These are phyloP conservation scores for Theobroma cacao DNA, from an alignment of 345 rosid species.

Conservation along the genomic window DNA sequence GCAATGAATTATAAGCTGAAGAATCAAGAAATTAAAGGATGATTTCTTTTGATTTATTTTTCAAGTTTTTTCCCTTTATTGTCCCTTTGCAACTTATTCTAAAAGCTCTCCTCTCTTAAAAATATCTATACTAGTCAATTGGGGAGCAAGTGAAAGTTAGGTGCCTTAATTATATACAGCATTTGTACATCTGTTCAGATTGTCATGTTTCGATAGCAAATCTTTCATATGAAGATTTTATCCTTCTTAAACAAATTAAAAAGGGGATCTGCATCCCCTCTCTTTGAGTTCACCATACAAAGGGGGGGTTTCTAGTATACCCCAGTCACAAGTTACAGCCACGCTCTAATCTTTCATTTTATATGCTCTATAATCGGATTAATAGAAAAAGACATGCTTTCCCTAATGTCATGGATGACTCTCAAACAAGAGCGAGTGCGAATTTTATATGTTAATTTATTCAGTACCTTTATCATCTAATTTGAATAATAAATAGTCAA, in stretches of 20 bases:
- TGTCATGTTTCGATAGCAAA: constrained; percentile 31
- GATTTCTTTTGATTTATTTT: neutral
- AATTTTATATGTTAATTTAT: neutral
- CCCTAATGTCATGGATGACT: constrained; percentile 38
- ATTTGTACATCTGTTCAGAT: constrained; percentile 25
- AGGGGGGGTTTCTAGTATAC: neutral
- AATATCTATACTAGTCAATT: neutral
- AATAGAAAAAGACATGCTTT: neutral
- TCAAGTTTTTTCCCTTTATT: neutral
- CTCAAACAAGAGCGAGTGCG: constrained; percentile 11
- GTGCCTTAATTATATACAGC: constrained; percentile 24
- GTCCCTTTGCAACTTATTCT: neutral
- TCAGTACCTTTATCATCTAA: neutral
- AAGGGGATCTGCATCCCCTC: neutral
- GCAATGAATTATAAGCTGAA: no score
- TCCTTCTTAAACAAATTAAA: constrained; percentile 4
- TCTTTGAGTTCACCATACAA: neutral
- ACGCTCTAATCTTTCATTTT: constrained; percentile 7
- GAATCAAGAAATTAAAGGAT: no score
- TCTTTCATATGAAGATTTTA: constrained; percentile 24
- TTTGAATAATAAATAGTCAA: neutral
- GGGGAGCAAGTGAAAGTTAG: constrained; percentile 26
- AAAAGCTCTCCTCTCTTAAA: neutral
- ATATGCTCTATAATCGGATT: neutral
- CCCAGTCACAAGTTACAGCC: constrained; percentile 25